A percentile compares a stretch with the other conserved stretches of the same genome.
These are phyloP conservation scores for Leccinum broughii DNA, from an alignment of 768 basidiomycete genomes.

Conservation along the genomic window DNA sequence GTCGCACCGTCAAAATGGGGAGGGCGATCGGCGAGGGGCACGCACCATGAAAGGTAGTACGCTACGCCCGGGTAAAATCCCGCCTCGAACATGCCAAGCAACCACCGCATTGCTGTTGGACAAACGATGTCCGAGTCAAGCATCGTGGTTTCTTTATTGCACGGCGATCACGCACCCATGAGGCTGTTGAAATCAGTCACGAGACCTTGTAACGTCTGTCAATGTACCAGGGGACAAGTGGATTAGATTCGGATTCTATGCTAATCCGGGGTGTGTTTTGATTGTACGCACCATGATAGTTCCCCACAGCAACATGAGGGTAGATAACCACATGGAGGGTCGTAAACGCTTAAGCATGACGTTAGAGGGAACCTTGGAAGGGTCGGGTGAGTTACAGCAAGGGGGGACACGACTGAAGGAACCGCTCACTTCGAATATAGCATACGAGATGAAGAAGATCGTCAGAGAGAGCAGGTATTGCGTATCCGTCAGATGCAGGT, in stretches of 20 bases:
- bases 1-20: slow-evolving; percentile 39
- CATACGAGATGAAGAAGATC: slow-evolving; percentile 61
- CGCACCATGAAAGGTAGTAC: slow-evolving; percentile 73
- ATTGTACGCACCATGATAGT: slow-evolving; percentile 59
- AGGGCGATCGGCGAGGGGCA: slow-evolving; percentile 5
- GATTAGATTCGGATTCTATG: background rate
- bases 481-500: slow-evolving; percentile 60
- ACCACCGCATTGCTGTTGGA: slow-evolving; percentile 61
- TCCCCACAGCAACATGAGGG: slow-evolving; percentile 75
- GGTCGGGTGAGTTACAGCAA: background rate
- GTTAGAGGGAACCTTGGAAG: slow-evolving; percentile 62
- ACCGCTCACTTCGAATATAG: slow-evolving; percentile 60
- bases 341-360: slow-evolving; percentile 70
- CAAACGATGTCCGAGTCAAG: background rate
- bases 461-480: slow-evolving; percentile 69
- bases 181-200: slow-evolving; percentile 69
- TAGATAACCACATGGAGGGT: slow-evolving; percentile 76
- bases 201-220: slow-evolving; percentile 70
- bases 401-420: background rate
- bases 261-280: background rate
- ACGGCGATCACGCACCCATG: slow-evolving; percentile 46
- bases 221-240: slow-evolving; percentile 6
- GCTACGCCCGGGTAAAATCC: slow-evolving; percentile 47
- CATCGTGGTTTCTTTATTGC: background rate
- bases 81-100: slow-evolving; percentile 72